Conservation (phyloP, 192 early-diverging fungal genomes). For the Entrophospora sp. region DNA sequence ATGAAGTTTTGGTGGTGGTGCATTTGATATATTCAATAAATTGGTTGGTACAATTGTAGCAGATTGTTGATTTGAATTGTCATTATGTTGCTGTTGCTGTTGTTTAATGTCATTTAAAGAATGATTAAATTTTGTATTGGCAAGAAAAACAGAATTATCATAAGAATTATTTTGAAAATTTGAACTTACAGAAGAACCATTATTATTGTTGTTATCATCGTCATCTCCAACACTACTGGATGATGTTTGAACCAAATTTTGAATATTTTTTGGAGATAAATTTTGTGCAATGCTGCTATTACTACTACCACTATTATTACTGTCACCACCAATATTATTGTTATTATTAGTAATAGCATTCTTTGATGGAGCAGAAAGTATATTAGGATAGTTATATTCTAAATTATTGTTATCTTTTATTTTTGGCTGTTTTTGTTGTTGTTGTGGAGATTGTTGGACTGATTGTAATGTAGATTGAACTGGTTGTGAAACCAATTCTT, state of each 20-base stretch:
- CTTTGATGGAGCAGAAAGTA: background rate
- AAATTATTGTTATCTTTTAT: too few relatives aligned
- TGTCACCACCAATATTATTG: too few relatives aligned
- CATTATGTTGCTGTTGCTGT: background rate
- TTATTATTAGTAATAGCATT: too few relatives aligned
- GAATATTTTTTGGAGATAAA: constrained; percentile 15
- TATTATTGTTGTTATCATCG: too few relatives aligned
- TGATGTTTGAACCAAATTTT: background rate
- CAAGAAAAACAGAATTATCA: too few relatives aligned
- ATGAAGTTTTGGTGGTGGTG: constrained; percentile 1
- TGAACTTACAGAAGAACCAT: background rate
- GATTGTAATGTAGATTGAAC: background rate
- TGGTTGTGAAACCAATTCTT: background rate
- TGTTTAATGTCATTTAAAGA: too few relatives aligned
- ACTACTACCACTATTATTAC: too few relatives aligned
- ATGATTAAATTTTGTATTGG: too few relatives aligned
- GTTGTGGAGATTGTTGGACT: background rate
- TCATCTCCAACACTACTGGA: too few relatives aligned
- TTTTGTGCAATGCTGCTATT: background rate
- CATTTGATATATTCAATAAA: background rate
- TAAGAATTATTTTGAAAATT: too few relatives aligned
- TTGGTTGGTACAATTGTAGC: background rate
- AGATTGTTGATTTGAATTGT: background rate
- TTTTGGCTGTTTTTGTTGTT: background rate
- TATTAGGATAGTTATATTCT: too few relatives aligned